Evolutionary conservation across 345 rosid genomes (phyloP), one percentile per base, ranked within the genome.

Genomic region (Iberis pinnata): DNA sequence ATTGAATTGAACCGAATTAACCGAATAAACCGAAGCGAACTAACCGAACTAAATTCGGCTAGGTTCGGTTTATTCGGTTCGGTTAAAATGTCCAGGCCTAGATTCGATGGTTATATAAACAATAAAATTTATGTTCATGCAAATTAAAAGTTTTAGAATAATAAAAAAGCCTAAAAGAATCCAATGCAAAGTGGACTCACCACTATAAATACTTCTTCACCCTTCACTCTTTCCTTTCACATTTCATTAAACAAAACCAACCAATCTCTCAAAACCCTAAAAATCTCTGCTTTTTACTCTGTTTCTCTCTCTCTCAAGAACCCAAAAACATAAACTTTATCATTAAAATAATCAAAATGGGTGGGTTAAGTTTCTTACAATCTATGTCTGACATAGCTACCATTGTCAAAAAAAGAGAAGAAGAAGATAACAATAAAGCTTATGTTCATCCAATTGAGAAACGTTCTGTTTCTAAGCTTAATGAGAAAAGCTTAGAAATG

Each of bases 401-500:
- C 64, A 29, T 17, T 39, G 47, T 25, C 38, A 29, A 22, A 52
- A 29, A 61, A 60, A 46, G 35, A 53, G 63, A 20, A 4, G 63
- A n/a, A n/a, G n/a, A n/a, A n/a, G n/a, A n/a, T n/a, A n/a, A n/a
- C n/a, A n/a, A 4, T 5, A 65, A 47, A 36, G 62, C 58, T 9
- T 84, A 82, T 53, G 78, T 87, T 37, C 87, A 80, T 39, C 95
- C 92, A 1, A 70, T 56, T 4, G 61, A 56, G 14, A 78, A 81
- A 72, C 75, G 78, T 12, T 78, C 81, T 20, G 39, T 73, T 36
- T 75, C 83, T 12, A 52, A 11, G 33, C 78, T 90, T 1, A 81
- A 78, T 40, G 74, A 69, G 32, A 80, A 74, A 69, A 84, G 95
- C 77, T 75, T 92, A 37, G 83, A 81, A 69, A 78, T 88, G 79